These are phyloP conservation scores for Nicotiana noctiflora DNA, from an alignment of 257 asterid genomes.

Conservation along the genomic window DNA sequence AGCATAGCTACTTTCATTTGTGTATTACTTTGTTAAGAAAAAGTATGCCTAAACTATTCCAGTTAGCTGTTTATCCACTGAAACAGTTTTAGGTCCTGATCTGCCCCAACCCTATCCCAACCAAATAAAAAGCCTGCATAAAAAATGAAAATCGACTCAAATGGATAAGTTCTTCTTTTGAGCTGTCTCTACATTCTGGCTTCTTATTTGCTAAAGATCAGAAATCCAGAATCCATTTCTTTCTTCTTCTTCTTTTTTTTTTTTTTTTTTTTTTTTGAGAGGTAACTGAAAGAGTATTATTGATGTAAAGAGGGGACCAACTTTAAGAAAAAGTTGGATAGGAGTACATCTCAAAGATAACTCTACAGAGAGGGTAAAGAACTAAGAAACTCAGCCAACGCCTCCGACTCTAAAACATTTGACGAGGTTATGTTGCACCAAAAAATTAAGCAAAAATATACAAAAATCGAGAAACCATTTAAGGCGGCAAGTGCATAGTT, in stretches of 20 bases:
- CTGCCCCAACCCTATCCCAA: slow-evolving; percentile 1
- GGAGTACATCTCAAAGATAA: too few relatives aligned
- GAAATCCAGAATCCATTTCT: background rate
- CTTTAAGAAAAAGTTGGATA: too few relatives aligned
- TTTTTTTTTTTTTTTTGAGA: too few relatives aligned
- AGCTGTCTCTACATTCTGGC: background rate
- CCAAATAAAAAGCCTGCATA: background rate
- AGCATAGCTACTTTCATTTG: background rate
- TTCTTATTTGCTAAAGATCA: background rate
- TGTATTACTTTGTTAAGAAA: background rate
- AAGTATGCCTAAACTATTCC: background rate
- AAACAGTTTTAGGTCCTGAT: background rate
- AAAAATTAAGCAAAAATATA: too few relatives aligned
- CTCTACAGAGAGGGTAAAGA: too few relatives aligned
- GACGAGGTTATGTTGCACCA: too few relatives aligned
- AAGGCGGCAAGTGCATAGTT: background rate
- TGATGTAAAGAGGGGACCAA: too few relatives aligned
- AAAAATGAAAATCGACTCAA: background rate
- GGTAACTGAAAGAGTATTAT: too few relatives aligned
- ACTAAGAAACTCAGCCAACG: too few relatives aligned
- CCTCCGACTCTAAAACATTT: too few relatives aligned
- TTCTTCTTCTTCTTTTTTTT: too few relatives aligned
- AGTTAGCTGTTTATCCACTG: background rate
- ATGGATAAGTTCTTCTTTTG: background rate
- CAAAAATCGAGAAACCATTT: background rate